Base-by-base conservation (phyloP, 1,284 basidiomycete genomes). In the Ceraceosorus guamensis region DNA sequence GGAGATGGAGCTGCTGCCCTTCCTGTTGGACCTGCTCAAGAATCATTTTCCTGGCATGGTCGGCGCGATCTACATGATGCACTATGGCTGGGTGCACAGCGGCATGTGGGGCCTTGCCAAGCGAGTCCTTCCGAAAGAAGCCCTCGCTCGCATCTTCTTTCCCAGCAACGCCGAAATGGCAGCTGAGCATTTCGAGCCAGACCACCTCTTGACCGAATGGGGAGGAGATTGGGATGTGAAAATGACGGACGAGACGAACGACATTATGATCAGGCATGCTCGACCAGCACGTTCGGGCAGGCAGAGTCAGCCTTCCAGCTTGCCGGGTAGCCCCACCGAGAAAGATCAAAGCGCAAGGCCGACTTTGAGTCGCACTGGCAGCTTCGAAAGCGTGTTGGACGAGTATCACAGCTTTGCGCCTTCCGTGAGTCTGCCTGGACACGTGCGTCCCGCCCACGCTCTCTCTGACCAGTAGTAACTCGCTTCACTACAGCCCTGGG, bases 31-130 rank as follows among this genome's bases (percentile, higher is more conserved):
- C 52, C 48, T 74, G 50, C 60, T 75, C 53, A 74, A 74, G 55
- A 73, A 71, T 41, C 72, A 75, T 48, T 69, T 67, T 31, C 73
- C 73, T 0, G 70, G 72, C 16, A 65, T 70, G 54, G 65, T 72
- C 2, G 71, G 68, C 54, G 54, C 74, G 83, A 86, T 86, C 32
- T 87, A 87, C 69, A 78, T 90, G 50, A 78, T 89, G 39, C 89
- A 91, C 76, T 88, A 86, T 70, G 85, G 86, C 7, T 91, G 88
- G 88, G 78, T 85, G 14, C 86, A 90, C 75, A 81, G 84, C 1
- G 84, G 87, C 14, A 78, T 88, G 60, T 91, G 88, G 88, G 83
- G 78, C 41, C 73, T 91, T 48, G 80, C 83, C 59, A 89, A 85
- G 84, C 84, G 83, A 48, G 71, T 87, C 4, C 79, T 91, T 37